Percentiles rank a stretch among this genome's conserved stretches.
These are phyloP conservation scores for Eutypa lata DNA, from an alignment of 2,329 filamentous ascomycete species.

Conservation along the genomic window DNA sequence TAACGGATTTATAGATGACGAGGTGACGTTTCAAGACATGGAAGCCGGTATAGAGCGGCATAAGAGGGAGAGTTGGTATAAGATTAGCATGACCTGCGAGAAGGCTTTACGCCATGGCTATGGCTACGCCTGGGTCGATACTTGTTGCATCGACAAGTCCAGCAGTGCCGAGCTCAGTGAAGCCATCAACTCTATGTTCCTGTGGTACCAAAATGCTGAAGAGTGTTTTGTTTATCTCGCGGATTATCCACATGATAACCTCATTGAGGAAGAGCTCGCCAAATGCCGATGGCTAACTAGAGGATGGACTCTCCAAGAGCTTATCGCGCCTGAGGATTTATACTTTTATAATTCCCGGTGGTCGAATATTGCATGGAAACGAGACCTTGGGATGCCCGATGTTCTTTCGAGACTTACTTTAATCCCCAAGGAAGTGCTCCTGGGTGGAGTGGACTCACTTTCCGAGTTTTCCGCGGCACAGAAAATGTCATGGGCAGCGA, in stretches of 20 bases:
- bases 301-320: slow-evolving; percentile 6
- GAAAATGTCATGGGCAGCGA: slow-evolving; percentile 4
- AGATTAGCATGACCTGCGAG: not conserved
- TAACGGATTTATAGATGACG: too few relatives aligned
- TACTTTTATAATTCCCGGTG: slow-evolving; percentile 3
- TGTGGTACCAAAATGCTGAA: not conserved
- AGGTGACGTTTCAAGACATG: not conserved
- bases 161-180: slow-evolving; percentile 2
- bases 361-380: not conserved
- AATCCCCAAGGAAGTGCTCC: not conserved
- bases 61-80: not conserved
- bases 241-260: not conserved
- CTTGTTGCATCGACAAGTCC: slow-evolving; percentile 2
- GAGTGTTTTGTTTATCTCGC: slow-evolving; percentile 1
- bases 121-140: slow-evolving; percentile 1
- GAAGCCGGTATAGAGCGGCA: not conserved
- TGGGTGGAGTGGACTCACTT: not conserved
- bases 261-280: not conserved
- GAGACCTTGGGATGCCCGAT: too few relatives aligned
- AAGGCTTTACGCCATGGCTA: not conserved
- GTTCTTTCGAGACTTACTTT: not conserved
- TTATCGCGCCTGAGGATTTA: slow-evolving; percentile 1
- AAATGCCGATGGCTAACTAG: not conserved
- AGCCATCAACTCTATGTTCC: slow-evolving; percentile 2
- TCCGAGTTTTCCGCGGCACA: not conserved